Conservation (phyloP, 352 stramenopile species). For the Aphanomyces invadans region DNA sequence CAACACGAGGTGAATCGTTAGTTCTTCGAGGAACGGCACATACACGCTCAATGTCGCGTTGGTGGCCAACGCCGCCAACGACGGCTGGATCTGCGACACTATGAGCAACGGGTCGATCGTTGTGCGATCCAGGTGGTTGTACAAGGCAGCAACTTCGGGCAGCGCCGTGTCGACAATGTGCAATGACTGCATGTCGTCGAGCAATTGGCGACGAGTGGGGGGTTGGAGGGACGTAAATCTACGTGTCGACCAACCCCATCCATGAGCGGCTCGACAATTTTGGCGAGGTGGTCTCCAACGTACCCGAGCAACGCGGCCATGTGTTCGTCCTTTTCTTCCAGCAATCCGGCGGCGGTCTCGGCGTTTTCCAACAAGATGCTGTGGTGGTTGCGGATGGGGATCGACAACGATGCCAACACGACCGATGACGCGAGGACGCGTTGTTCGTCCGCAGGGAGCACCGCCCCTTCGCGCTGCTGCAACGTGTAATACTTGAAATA, state of each 20-base stretch:
- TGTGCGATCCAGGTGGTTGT: conserved; percentile 55
- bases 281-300: no score
- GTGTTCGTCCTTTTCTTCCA: conserved; percentile 89
- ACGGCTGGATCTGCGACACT: conserved; percentile 59
- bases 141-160: conserved; percentile 51
- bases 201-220: conserved; percentile 85
- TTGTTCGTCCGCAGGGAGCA: conserved; percentile 74
- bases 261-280: no score
- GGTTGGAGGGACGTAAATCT: conserved; percentile 55
- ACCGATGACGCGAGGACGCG: conserved; percentile 84
- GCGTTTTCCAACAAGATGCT: conserved; percentile 49
- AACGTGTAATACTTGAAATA: conserved; percentile 94
- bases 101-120: conserved; percentile 73
- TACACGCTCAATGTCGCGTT: conserved; percentile 45
- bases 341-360: conserved; percentile 50
- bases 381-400: conserved; percentile 63
- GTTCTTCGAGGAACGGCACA: conserved; percentile 48
- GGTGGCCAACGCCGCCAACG: conserved; percentile 35
- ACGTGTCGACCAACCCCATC: no score
- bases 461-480: conserved; percentile 82
- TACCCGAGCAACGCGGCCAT: conserved; percentile 90
- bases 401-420: conserved; percentile 89
- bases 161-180: conserved; percentile 58
- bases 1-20: conserved; percentile 68
- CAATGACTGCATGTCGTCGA: conserved; percentile 82